Conservation (phyloP, 192 early-diverging fungal species). For the Rhizophagus prolifer region DNA sequence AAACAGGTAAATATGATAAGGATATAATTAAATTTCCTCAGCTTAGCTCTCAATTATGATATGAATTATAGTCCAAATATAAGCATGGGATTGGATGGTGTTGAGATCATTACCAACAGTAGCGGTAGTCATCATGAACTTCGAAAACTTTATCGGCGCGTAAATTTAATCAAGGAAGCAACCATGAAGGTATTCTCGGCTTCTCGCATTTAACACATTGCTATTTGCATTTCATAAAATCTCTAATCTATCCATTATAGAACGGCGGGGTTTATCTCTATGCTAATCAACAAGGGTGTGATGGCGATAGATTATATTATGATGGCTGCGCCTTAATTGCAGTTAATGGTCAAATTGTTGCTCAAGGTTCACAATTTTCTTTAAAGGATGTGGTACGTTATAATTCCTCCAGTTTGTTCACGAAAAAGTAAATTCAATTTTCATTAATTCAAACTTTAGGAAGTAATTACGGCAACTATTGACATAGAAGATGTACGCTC, state of each 20-base stretch:
- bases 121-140: conserved; percentile 97
- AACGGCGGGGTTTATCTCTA: conserved; percentile 95
- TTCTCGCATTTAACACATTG: no score
- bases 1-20: conserved; percentile 50
- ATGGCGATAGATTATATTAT: conserved; percentile 97
- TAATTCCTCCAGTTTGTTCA: no score
- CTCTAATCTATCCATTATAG: conserved; percentile 29
- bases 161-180: conserved; percentile 88
- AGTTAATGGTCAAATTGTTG: conserved; percentile 86
- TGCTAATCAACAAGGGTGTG: conserved; percentile 95
- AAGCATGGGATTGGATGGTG: conserved; percentile 87
- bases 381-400: conserved; percentile 80
- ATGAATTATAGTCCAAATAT: conserved; percentile 81
- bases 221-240: no score
- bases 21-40: no score
- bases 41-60: neutral
- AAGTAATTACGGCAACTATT: conserved; percentile 88
- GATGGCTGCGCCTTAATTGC: conserved; percentile 91
- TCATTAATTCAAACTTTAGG: conserved; percentile 43
- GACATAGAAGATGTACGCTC: conserved; percentile 89
- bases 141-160: conserved; percentile 80
- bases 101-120: conserved; percentile 95
- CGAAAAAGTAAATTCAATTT: neutral
- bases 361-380: conserved; percentile 90
- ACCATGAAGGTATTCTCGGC: conserved; percentile 80